A percentile compares a stretch with the other conserved stretches of the same genome.
Evolutionary conservation across 495 filamentous ascomycete genomes (phyloP).

Genomic region (Talaromyces stipitatus): DNA sequence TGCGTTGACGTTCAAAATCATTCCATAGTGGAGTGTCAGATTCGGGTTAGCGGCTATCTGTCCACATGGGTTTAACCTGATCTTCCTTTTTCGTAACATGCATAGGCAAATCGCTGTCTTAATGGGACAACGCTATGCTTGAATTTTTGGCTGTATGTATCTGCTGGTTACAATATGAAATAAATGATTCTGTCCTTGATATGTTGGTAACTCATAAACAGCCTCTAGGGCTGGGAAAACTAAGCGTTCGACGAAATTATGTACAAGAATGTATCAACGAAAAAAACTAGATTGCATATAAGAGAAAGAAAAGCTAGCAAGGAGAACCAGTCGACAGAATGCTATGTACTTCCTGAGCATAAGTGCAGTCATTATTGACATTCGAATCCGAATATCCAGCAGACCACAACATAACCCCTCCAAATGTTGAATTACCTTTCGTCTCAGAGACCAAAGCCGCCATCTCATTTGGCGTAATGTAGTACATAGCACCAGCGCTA

Average conservation of each 20-base stretch:
- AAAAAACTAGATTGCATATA: neutral
- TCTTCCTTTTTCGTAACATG: too few relatives aligned
- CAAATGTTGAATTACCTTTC: slow-evolving; percentile 32
- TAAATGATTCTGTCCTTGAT: too few relatives aligned
- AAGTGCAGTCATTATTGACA: slow-evolving; percentile 32
- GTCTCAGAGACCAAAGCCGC: slow-evolving; percentile 21
- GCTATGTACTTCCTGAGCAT: slow-evolving; percentile 28
- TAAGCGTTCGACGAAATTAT: neutral
- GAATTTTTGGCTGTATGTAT: too few relatives aligned
- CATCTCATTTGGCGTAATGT: slow-evolving; percentile 32
- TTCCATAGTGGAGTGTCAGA: neutral
- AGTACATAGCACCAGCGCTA: slow-evolving; percentile 37
- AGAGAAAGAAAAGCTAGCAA: neutral
- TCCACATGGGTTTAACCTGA: too few relatives aligned
- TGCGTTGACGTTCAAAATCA: neutral
- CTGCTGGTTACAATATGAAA: too few relatives aligned
- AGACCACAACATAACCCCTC: slow-evolving; percentile 50
- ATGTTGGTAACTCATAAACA: neutral
- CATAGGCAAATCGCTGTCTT: too few relatives aligned
- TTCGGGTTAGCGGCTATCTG: neutral
- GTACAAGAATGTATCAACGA: neutral
- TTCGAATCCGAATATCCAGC: slow-evolving; percentile 38
- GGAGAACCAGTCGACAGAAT: slow-evolving; percentile 15
- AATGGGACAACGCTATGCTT: too few relatives aligned
- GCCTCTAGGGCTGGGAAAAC: neutral